A percentile compares a stretch with the other conserved stretches of the same genome.
Evolutionary conservation across 2,329 filamentous ascomycete species (phyloP).

Genomic region (Tetracladium maxilliforme): DNA sequence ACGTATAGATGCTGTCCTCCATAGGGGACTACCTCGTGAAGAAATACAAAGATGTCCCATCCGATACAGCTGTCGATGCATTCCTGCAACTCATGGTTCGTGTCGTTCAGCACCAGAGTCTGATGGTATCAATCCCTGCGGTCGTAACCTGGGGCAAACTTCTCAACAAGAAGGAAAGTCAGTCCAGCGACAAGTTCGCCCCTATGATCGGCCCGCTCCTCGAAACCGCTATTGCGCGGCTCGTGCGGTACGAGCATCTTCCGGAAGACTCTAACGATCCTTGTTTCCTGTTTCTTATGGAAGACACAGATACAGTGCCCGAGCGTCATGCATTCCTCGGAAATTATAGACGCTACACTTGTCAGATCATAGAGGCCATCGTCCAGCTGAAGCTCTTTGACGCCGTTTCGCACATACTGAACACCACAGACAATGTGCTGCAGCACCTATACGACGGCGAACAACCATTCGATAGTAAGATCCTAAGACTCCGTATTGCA

Average conservation of each 20-base stretch:
- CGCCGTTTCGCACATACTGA: conserved; percentile 77
- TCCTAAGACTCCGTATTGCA: conserved; percentile 3
- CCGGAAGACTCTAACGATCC: conserved; percentile 71
- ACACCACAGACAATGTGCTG: conserved; percentile 59
- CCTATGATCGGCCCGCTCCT: conserved; percentile 60
- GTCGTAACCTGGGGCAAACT: conserved; percentile 82
- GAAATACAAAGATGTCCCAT: conserved; percentile 53
- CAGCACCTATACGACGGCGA: conserved; percentile 61
- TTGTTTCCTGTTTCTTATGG: conserved; percentile 68
- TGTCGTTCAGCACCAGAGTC: conserved; percentile 71
- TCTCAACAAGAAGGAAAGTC: conserved; percentile 56
- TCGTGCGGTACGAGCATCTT: conserved; percentile 78
- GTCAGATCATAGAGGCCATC: conserved; percentile 74
- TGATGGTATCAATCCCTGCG: conserved; percentile 86
- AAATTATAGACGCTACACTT: conserved; percentile 87
- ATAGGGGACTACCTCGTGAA: conserved; percentile 74
- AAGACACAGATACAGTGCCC: conserved; percentile 89
- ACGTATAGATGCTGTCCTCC: conserved; percentile 61
- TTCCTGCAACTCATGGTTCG: conserved; percentile 69
- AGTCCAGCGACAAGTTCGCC: conserved; percentile 44
- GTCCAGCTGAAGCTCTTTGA: conserved; percentile 71
- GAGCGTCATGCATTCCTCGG: conserved; percentile 91
- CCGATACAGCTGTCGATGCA: conserved; percentile 49
- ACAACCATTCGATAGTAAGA: conserved; percentile 49
- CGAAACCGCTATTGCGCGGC: conserved; percentile 66